phyloP scores from a whole-genome alignment of 495 filamentous ascomycete genomes.

The Neurospora sp. region DNA sequence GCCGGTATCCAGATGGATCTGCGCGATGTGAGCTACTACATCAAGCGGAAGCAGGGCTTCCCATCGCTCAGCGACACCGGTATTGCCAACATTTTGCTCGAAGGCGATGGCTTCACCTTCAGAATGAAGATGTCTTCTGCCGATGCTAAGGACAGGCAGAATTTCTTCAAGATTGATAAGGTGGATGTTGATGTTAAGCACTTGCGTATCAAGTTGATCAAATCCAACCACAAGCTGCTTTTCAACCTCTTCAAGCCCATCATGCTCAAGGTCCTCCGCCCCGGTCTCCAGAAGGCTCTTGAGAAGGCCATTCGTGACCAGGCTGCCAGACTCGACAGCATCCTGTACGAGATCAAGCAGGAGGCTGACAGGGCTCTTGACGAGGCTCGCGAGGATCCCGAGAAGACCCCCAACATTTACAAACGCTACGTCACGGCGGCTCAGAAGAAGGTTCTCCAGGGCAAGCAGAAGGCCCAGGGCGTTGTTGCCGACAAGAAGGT shows the following conservation, averaged over 20 bases:
- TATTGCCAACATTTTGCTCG: slow-evolving; percentile 82
- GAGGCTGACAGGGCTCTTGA: slow-evolving; percentile 68
- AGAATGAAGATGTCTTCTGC: slow-evolving; percentile 81
- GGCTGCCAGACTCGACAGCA: slow-evolving; percentile 57
- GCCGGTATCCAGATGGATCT: slow-evolving; percentile 86
- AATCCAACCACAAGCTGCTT: slow-evolving; percentile 88
- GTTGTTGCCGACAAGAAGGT: slow-evolving; percentile 63
- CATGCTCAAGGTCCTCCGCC: slow-evolving; percentile 72
- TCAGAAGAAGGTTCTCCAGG: slow-evolving; percentile 61
- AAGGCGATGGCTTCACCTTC: slow-evolving; percentile 82
- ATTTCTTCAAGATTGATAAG: slow-evolving; percentile 92
- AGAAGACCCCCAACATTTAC: slow-evolving; percentile 77
- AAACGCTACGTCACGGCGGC: slow-evolving; percentile 66
- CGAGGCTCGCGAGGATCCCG: slow-evolving; percentile 59
- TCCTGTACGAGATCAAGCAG: slow-evolving; percentile 64
- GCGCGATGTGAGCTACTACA: slow-evolving; percentile 84
- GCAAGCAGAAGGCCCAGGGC: slow-evolving; percentile 60
- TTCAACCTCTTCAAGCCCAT: slow-evolving; percentile 84
- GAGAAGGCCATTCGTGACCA: slow-evolving; percentile 81
- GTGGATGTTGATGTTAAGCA: slow-evolving; percentile 76
- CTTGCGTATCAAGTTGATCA: slow-evolving; percentile 79
- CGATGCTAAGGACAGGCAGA: slow-evolving; percentile 60
- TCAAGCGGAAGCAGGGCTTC: slow-evolving; percentile 94
- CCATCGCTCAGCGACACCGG: slow-evolving; percentile 82
- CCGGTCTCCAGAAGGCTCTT: slow-evolving; percentile 72